Percentiles rank a stretch among this genome's conserved stretches.
These are phyloP conservation scores for Cladosporium phlei DNA, from an alignment of 2,329 filamentous ascomycete genomes.

Conservation along the genomic window DNA sequence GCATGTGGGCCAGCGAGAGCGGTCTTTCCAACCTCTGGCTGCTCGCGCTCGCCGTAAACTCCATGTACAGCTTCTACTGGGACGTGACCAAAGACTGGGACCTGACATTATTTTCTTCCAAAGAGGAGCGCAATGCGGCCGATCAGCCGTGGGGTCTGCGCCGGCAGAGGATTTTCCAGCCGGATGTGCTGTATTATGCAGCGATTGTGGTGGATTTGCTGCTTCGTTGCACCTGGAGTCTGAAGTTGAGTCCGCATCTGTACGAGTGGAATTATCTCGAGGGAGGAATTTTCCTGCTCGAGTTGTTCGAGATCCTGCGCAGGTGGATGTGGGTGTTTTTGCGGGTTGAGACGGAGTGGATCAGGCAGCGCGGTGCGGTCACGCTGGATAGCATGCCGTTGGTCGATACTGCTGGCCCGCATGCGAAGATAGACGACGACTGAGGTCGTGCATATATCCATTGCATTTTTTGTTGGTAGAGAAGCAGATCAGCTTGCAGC, in stretches of 20 bases:
- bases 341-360: slow-evolving; percentile 87
- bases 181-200: slow-evolving; percentile 71
- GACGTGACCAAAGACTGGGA: slow-evolving; percentile 97
- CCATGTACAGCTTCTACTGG: slow-evolving; percentile 97
- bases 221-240: slow-evolving; percentile 83
- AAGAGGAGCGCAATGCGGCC: slow-evolving; percentile 54
- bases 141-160: slow-evolving; percentile 66
- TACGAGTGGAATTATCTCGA: slow-evolving; percentile 84
- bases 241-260: slow-evolving; percentile 78
- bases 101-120: slow-evolving; percentile 66
- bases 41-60: slow-evolving; percentile 60
- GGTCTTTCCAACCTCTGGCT: slow-evolving; percentile 20
- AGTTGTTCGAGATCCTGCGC: slow-evolving; percentile 79
- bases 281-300: slow-evolving; percentile 79
- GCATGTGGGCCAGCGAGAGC: slow-evolving; percentile 13
- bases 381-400: slow-evolving; percentile 12
- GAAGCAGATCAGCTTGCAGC: background rate
- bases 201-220: slow-evolving; percentile 74
- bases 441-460: slow-evolving; percentile 2
- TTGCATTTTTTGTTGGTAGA: too few species aligned
- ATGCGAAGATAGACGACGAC: slow-evolving; percentile 17
- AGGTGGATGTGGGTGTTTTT: slow-evolving; percentile 98
- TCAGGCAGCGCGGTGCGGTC: slow-evolving; percentile 15
- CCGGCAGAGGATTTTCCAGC: slow-evolving; percentile 66
- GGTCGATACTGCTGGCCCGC: slow-evolving; percentile 9